Conservation (phyloP, 139 green algal species). For the Gonium pectorale region DNA sequence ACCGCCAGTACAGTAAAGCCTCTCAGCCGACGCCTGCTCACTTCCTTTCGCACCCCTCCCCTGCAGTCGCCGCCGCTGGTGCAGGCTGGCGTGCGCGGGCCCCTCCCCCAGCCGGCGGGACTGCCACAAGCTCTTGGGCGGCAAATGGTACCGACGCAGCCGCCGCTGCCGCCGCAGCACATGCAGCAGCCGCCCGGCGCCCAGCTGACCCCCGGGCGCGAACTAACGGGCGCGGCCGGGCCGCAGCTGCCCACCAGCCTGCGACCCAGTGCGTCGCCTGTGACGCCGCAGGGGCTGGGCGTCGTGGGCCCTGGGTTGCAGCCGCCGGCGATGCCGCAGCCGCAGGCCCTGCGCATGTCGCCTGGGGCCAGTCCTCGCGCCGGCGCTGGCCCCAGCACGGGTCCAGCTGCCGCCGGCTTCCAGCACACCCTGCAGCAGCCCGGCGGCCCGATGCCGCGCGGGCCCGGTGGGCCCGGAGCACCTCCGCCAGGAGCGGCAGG, state of each 20-base stretch:
- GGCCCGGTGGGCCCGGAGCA: no score
- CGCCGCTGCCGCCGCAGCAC: not conserved
- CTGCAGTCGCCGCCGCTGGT: no score
- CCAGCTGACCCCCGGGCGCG: not conserved
- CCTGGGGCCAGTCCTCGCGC: not conserved
- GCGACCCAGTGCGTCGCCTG: constrained; percentile 4
- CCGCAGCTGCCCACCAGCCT: constrained; percentile 30
- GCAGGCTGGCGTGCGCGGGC: no score
- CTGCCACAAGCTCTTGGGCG: no score
- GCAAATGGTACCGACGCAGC: no score
- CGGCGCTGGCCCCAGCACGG: not conserved
- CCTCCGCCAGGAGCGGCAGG: no score
- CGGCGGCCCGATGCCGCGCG: not conserved
- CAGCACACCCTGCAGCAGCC: not conserved
- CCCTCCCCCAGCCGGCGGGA: no score
- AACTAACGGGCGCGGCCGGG: not conserved
- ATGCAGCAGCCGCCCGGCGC: not conserved
- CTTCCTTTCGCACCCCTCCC: no score
- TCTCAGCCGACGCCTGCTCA: no score
- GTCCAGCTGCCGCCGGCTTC: not conserved
- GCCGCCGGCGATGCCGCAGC: not conserved
- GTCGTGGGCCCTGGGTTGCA: not conserved
- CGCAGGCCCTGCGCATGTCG: not conserved
- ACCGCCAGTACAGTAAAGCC: no score
- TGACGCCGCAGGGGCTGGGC: not conserved